These are phyloP conservation scores for Cadophora gregata DNA, from an alignment of 2,329 filamentous ascomycete species.

Conservation along the genomic window DNA sequence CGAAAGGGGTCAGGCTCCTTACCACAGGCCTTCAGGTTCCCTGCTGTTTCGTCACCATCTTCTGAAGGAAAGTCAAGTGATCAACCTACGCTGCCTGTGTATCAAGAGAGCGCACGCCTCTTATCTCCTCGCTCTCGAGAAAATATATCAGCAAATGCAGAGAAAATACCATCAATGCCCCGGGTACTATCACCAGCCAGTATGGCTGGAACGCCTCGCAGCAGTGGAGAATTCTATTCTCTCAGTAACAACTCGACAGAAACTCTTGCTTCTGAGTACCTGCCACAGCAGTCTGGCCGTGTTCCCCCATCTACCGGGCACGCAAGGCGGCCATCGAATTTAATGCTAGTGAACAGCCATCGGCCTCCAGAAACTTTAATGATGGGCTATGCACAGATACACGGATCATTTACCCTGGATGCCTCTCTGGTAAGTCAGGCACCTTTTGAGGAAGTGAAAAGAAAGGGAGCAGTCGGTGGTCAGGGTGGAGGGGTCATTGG, in stretches of 20 bases:
- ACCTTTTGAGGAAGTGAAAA: slow-evolving; percentile 94
- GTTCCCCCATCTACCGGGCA: slow-evolving; percentile 51
- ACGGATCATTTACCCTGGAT: slow-evolving; percentile 90
- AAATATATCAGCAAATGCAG: slow-evolving; percentile 57
- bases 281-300: slow-evolving; percentile 56
- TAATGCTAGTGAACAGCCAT: slow-evolving; percentile 50
- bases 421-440: slow-evolving; percentile 88
- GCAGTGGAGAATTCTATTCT: slow-evolving; percentile 94
- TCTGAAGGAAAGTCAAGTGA: slow-evolving; percentile 27
- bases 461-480: slow-evolving; percentile 87
- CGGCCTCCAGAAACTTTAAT: slow-evolving; percentile 79
- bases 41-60: slow-evolving; percentile 49
- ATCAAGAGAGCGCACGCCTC: slow-evolving; percentile 31
- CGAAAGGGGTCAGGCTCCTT: slow-evolving; percentile 35
- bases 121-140: slow-evolving; percentile 42
- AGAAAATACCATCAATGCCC: slow-evolving; percentile 62
- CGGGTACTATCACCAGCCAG: slow-evolving; percentile 80
- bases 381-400: slow-evolving; percentile 97
- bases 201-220: slow-evolving; percentile 79
- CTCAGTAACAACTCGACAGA: slow-evolving; percentile 95
- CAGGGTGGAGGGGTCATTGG: slow-evolving; percentile 88
- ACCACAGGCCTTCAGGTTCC: slow-evolving; percentile 62
- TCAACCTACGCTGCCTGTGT: slow-evolving; percentile 18
- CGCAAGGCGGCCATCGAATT: slow-evolving; percentile 51
- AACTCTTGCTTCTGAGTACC: slow-evolving; percentile 89